Evolutionary conservation across 805 yeast genomes (phyloP).

Genomic region (Zygosaccharomyces lentus): DNA sequence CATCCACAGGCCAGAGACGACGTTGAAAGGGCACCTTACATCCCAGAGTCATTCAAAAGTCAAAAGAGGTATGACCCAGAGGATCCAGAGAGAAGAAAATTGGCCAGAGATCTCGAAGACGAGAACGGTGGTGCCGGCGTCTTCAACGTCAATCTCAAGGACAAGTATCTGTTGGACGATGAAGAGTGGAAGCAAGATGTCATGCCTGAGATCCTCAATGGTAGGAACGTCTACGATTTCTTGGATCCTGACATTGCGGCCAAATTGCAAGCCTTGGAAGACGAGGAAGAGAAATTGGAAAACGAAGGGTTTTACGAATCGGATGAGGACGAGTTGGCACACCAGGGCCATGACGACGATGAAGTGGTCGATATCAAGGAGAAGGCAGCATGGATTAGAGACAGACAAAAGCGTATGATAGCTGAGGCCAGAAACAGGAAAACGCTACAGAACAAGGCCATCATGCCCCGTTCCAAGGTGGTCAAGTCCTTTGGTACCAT

Average conservation of each 20-base stretch:
- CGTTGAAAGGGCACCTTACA: slow-evolving; percentile 66
- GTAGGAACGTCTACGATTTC: slow-evolving; percentile 95
- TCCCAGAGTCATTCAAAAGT: slow-evolving; percentile 69
- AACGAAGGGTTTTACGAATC: slow-evolving; percentile 93
- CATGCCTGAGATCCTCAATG: slow-evolving; percentile 95
- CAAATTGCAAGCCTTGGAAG: slow-evolving; percentile 91
- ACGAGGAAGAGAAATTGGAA: slow-evolving; percentile 93
- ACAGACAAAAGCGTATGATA: slow-evolving; percentile 91
- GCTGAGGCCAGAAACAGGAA: slow-evolving; percentile 83
- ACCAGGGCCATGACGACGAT: slow-evolving; percentile 65
- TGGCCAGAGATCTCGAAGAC: slow-evolving; percentile 85
- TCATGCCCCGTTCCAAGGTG: slow-evolving; percentile 86
- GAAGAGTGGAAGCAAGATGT: slow-evolving; percentile 97
- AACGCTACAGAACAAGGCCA: slow-evolving; percentile 77
- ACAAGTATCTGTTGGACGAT: slow-evolving; percentile 85
- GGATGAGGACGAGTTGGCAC: slow-evolving; percentile 67
- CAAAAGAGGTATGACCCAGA: slow-evolving; percentile 65
- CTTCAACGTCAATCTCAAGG: slow-evolving; percentile 87
- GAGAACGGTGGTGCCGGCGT: slow-evolving; percentile 99
- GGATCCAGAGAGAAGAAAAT: slow-evolving; percentile 76
- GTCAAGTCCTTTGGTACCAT: slow-evolving; percentile 69
- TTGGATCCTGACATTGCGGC: slow-evolving; percentile 93
- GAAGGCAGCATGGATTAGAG: slow-evolving; percentile 93
- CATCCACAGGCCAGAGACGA: slow-evolving; percentile 88
- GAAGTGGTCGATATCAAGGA: slow-evolving; percentile 66